phyloP scores from a whole-genome alignment of 1,139 yeast species.

The Scheffersomyces illinoinensis region DNA sequence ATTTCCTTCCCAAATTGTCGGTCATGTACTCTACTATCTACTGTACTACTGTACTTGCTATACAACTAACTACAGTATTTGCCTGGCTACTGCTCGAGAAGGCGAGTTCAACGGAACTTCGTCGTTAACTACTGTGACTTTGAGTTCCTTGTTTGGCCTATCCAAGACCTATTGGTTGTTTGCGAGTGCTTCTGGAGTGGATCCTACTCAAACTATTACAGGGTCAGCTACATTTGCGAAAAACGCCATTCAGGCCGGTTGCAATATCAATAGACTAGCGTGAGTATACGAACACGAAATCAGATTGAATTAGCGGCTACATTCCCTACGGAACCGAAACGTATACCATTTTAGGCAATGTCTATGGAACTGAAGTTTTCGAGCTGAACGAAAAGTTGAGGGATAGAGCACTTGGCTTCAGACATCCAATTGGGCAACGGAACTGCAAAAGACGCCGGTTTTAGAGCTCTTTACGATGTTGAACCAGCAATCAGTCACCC shows the following conservation, averaged over 20 bases:
- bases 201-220: constrained; percentile 43
- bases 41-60: constrained; percentile 57
- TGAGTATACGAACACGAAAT: constrained; percentile 44
- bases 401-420: constrained; percentile 55
- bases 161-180: constrained; percentile 57
- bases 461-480: constrained; percentile 45
- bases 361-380: constrained; percentile 66
- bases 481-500: constrained; percentile 53
- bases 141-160: constrained; percentile 55
- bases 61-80: constrained; percentile 48
- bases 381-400: constrained; percentile 58
- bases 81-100: constrained; percentile 67
- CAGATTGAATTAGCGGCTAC: constrained; percentile 61
- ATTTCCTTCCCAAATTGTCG: constrained; percentile 61
- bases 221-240: constrained; percentile 62
- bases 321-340: constrained; percentile 54
- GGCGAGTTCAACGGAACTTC: constrained; percentile 67
- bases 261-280: constrained; percentile 51
- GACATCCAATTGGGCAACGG: constrained; percentile 46
- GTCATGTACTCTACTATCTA: constrained; percentile 55
- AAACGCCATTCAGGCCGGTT: constrained; percentile 60
- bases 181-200: constrained; percentile 66
- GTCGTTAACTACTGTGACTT: constrained; percentile 50
- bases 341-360: constrained; percentile 49
- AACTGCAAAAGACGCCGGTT: constrained; percentile 36